Percentiles rank a stretch among this genome's conserved stretches.
These are phyloP conservation scores for Didymella segeticola DNA, from an alignment of 2,329 filamentous ascomycete genomes.

Conservation along the genomic window DNA sequence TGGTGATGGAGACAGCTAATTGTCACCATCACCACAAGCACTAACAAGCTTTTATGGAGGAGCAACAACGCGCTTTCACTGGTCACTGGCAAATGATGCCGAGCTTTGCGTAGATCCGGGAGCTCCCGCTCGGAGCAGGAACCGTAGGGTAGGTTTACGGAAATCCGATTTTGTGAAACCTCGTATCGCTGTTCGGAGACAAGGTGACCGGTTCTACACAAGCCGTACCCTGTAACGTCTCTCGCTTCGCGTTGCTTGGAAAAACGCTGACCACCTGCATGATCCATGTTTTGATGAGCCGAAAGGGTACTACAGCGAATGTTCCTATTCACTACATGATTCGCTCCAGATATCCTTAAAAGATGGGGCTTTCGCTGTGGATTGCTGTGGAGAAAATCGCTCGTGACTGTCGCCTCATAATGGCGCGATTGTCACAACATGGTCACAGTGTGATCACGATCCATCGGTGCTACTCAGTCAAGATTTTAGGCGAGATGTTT, in stretches of 20 bases:
- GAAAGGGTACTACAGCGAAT: neutral
- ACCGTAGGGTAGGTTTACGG: neutral
- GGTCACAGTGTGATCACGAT: too few species aligned
- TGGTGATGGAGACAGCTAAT: too few species aligned
- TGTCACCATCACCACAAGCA: too few species aligned
- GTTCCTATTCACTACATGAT: neutral
- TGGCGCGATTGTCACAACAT: neutral
- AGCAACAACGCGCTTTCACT: neutral
- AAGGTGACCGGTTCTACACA: neutral
- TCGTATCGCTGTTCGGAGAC: neutral
- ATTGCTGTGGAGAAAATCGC: neutral
- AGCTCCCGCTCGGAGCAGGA: neutral
- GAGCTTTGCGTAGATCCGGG: neutral
- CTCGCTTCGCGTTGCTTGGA: neutral
- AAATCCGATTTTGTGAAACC: neutral
- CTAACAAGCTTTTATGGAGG: too few species aligned
- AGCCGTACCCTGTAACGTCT: neutral
- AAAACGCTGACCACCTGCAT: neutral
- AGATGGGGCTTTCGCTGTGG: too few species aligned
- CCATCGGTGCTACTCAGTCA: too few species aligned
- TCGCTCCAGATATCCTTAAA: neutral
- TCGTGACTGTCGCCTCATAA: neutral
- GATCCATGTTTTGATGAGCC: neutral
- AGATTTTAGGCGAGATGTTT: too few species aligned
- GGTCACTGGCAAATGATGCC: neutral